Conservation (phyloP, 2,329 filamentous ascomycete species). For the Cladorrhinum sp. region DNA sequence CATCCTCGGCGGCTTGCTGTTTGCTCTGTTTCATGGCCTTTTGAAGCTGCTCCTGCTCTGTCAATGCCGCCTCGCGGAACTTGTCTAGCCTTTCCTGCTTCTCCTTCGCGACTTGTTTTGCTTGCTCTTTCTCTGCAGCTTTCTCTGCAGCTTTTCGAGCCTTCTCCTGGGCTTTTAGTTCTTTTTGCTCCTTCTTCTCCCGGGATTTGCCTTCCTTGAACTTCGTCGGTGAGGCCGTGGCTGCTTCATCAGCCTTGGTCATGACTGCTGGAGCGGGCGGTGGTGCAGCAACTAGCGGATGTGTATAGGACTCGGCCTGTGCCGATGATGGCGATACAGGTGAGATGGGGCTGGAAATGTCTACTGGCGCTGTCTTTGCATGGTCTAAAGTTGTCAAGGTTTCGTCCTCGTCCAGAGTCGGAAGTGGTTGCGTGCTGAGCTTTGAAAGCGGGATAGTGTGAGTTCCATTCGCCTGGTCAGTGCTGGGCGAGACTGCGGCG, state of each 20-base stretch:
- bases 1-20: conserved; percentile 55
- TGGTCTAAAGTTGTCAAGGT: conserved; percentile 61
- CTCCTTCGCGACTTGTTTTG: conserved; percentile 39
- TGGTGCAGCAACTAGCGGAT: conserved; percentile 31
- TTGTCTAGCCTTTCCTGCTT: conserved; percentile 37
- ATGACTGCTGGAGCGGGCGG: conserved; percentile 29
- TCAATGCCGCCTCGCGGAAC: conserved; percentile 41
- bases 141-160: conserved; percentile 48
- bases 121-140: conserved; percentile 42
- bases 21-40: conserved; percentile 66
- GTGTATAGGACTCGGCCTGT: conserved; percentile 17
- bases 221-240: conserved; percentile 31
- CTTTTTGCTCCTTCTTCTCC: conserved; percentile 69
- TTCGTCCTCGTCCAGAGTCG: conserved; percentile 47
- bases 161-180: conserved; percentile 55
- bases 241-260: conserved; percentile 26
- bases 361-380: conserved; percentile 59
- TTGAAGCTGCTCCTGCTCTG: conserved; percentile 61
- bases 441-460: conserved; percentile 43
- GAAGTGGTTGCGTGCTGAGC: conserved; percentile 48
- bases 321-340: conserved; percentile 27
- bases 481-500: conserved; percentile 40
- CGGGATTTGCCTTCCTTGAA: conserved; percentile 62
- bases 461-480: conserved; percentile 45
- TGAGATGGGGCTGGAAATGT: conserved; percentile 23